Percentiles rank a stretch among this genome's conserved stretches.
These are phyloP conservation scores for Lanmaoa pseudosensibilis DNA, from an alignment of 768 basidiomycete genomes.

Conservation along the genomic window DNA sequence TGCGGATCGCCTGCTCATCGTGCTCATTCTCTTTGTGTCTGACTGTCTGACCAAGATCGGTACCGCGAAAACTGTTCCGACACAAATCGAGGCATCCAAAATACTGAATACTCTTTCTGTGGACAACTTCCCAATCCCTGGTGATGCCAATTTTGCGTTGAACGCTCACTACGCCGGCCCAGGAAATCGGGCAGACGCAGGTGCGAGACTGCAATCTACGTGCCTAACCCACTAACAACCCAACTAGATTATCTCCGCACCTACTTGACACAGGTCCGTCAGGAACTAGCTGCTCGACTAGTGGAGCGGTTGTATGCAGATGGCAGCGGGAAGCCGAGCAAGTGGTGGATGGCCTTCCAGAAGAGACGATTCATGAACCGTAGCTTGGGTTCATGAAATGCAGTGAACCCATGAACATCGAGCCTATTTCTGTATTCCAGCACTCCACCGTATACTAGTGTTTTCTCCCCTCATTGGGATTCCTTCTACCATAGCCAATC, in stretches of 20 bases:
- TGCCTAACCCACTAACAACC: constrained; percentile 9
- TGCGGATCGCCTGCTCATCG: constrained; percentile 92
- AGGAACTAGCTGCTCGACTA: constrained; percentile 85
- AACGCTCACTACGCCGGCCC: constrained; percentile 91
- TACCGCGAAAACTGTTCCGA: constrained; percentile 60
- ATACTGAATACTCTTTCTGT: constrained; percentile 88
- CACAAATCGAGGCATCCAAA: constrained; percentile 85
- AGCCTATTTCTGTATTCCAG: constrained; percentile 16
- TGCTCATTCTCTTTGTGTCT: constrained; percentile 96
- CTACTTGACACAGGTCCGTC: constrained; percentile 90
- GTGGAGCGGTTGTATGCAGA: constrained; percentile 90
- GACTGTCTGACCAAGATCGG: constrained; percentile 95
- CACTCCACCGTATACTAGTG: constrained; percentile 25
- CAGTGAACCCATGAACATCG: neutral
- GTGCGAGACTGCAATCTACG: constrained; percentile 43
- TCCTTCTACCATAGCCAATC: constrained; percentile 84
- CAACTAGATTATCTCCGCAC: constrained; percentile 78
- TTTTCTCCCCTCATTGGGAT: constrained; percentile 82
- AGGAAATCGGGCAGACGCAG: constrained; percentile 71
- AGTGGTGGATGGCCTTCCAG: constrained; percentile 99
- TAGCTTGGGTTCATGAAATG: constrained; percentile 64
- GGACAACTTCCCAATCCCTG: constrained; percentile 91
- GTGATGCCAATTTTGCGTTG: constrained; percentile 91
- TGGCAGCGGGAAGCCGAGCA: constrained; percentile 92
- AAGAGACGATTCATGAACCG: constrained; percentile 96